Evolutionary conservation across 441 rosid species (phyloP), one percentile per base, ranked within the genome.

Genomic region (Populus hybrid): DNA sequence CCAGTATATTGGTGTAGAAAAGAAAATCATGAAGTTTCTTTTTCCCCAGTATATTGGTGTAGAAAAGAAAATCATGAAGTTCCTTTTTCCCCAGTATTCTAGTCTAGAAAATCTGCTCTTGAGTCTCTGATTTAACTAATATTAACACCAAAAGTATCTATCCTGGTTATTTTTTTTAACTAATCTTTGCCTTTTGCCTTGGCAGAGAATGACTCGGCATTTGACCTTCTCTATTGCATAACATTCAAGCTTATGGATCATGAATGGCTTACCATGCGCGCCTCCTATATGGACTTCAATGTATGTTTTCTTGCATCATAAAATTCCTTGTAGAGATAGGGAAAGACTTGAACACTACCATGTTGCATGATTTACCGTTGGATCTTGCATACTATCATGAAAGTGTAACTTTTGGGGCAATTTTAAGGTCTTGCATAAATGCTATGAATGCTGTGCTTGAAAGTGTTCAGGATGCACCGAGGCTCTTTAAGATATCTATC

Each of bases 211-310:
- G 97, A 95, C 83, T 84, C 89, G 32, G 98, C 99, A 2, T 94
- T 95, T 82, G 99, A 95, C 81, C 87, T 90, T 82, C 99, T 95
- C 18, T 95, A 95, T 75, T 94, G 99, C 87, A 91, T 93, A 82
- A 89, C 98, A 30, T 95, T 95, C 92, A 92, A 94, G 91, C 85
- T 95, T 79, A 93, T 95, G 99, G 98, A 95, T 84, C 92, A 90
- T 19, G 92, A 89, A 80, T 95, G 99, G 98, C 98, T 94, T 79
- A 35, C 91, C 30, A 95, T 93, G 92, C 98, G 82, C 3, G 99
- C 99, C n/a, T 95, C 97, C 24, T 95, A 95, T 84, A 95, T 95
- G 99, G 99, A 95, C 84, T 95, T 95, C 75, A 95, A 95, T 79
- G 99, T 95, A 86, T 61, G 92, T 73, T 40, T 74, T 80, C 46